Evolutionary conservation across 2,329 filamentous ascomycete species (phyloP).

Genomic region (Stemphylium beticola): DNA sequence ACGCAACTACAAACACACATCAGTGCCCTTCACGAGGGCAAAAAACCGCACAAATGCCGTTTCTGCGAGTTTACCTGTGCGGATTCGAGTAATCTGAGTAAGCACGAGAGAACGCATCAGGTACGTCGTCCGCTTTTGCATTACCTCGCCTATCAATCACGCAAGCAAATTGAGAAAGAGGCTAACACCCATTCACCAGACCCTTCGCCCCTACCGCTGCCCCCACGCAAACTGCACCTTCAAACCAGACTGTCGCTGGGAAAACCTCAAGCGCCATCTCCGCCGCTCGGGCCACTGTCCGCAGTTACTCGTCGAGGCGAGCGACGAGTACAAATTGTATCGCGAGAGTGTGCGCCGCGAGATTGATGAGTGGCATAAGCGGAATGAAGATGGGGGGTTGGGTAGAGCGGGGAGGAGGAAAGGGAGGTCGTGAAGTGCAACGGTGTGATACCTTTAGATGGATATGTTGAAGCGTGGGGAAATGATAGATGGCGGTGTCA

Average conservation of each 20-base stretch:
- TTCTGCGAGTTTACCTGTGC: slow-evolving; percentile 49
- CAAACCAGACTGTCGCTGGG: slow-evolving; percentile 49
- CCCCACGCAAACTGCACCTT: slow-evolving; percentile 47
- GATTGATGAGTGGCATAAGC: slow-evolving; percentile 43
- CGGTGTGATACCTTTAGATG: not conserved
- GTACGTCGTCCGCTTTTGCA: slow-evolving; percentile 14
- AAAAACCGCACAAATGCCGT: slow-evolving; percentile 48
- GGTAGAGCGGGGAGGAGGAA: slow-evolving; percentile 31
- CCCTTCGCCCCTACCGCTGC: slow-evolving; percentile 46
- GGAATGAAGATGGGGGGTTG: slow-evolving; percentile 32
- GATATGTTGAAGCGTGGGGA: no score
- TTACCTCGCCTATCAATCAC: no score
- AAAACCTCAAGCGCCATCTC: slow-evolving; percentile 49
- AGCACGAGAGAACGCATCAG: slow-evolving; percentile 48
- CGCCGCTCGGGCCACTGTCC: slow-evolving; percentile 46
- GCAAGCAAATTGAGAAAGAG: not conserved
- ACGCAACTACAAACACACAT: slow-evolving; percentile 49
- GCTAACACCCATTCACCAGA: slow-evolving; percentile 21
- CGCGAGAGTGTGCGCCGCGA: slow-evolving; percentile 40
- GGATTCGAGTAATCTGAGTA: slow-evolving; percentile 46
- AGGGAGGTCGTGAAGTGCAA: slow-evolving; percentile 6
- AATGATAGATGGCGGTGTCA: no score
- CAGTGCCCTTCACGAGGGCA: slow-evolving; percentile 43
- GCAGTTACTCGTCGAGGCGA: slow-evolving; percentile 41
- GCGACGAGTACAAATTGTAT: slow-evolving; percentile 43